phyloP scores from a whole-genome alignment of 306 rosid species.

The Quercus bicolor region DNA sequence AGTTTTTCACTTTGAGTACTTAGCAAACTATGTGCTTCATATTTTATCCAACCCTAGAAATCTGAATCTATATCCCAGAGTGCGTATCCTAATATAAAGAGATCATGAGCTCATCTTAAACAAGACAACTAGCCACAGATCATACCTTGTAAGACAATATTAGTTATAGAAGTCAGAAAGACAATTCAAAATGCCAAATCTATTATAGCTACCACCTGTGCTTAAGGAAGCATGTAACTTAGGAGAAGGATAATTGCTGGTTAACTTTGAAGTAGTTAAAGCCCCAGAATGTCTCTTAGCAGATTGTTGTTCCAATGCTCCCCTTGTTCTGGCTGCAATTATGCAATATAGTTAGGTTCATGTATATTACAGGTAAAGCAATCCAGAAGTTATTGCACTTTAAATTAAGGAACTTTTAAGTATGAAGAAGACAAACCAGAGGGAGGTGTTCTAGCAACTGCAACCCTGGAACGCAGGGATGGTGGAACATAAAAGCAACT shows the following conservation, averaged over 20 bases:
- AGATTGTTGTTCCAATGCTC: conserved; percentile 51
- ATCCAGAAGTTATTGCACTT: not conserved
- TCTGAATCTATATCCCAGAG: not conserved
- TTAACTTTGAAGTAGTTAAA: conserved; percentile 48
- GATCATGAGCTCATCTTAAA: not conserved
- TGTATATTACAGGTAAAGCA: not conserved
- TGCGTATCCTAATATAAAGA: not conserved
- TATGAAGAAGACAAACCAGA: conserved; percentile 56
- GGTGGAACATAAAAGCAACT: conserved; percentile 90
- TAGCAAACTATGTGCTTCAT: not conserved
- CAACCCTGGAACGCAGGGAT: conserved; percentile 69
- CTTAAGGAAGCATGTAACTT: conserved; percentile 54
- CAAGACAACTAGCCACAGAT: not conserved
- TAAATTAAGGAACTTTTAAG: not conserved
- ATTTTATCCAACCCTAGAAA: not conserved
- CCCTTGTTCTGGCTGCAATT: conserved; percentile 56
- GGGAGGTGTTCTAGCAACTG: conserved; percentile 72
- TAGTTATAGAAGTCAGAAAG: not conserved
- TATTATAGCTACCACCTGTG: conserved; percentile 46
- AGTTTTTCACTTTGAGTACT: not conserved
- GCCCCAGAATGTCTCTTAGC: conserved; percentile 54
- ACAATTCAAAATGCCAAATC: not conserved
- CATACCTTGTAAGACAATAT: not conserved
- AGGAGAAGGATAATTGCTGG: conserved; percentile 52
- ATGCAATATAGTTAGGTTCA: conserved; percentile 6